phyloP scores from a whole-genome alignment of 345 rosid genomes.

The Schrenkiella parvula region DNA sequence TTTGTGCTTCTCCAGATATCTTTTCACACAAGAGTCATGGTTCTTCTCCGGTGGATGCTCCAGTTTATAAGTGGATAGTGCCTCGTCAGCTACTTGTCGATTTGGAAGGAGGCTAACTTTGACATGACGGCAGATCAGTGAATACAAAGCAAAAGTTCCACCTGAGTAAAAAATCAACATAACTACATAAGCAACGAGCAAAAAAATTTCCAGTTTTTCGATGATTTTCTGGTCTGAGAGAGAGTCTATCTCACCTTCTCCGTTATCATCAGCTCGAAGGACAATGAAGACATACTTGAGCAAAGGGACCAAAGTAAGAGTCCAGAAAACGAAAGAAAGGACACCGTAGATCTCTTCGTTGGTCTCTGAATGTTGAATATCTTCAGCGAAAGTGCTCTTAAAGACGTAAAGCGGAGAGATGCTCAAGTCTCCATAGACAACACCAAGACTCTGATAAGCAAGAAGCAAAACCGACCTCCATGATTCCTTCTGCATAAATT shows the following conservation, averaged over 20 bases:
- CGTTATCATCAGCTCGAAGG: conserved; percentile 94
- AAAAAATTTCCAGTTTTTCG: not conserved
- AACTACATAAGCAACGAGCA: not conserved
- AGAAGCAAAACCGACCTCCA: conserved; percentile 80
- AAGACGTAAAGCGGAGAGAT: conserved; percentile 94
- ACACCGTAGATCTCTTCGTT: conserved; percentile 97
- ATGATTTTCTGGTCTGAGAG: not conserved
- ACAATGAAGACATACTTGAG: conserved; percentile 94
- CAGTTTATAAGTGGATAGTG: conserved; percentile 88
- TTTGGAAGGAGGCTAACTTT: conserved; percentile 95
- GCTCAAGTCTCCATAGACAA: conserved; percentile 94
- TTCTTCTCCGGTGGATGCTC: conserved; percentile 72
- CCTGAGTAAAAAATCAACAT: conserved; percentile 36
- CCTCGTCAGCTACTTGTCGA: conserved; percentile 88
- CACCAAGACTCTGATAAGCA: conserved; percentile 98
- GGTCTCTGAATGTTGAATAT: conserved; percentile 81
- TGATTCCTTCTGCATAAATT: conserved; percentile 59
- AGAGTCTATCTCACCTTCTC: conserved; percentile 62
- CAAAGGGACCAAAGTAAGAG: conserved; percentile 89
- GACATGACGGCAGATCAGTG: conserved; percentile 86
- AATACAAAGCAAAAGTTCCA: conserved; percentile 95
- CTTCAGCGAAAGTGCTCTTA: conserved; percentile 96
- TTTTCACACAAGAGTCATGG: conserved; percentile 58
- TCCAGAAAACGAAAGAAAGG: conserved; percentile 96
- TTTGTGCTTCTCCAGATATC: conserved; percentile 76